Evolutionary conservation across 495 filamentous ascomycete genomes (phyloP), one percentile per base, ranked within the genome.

Genomic region (Cudoniella acicularis): DNA sequence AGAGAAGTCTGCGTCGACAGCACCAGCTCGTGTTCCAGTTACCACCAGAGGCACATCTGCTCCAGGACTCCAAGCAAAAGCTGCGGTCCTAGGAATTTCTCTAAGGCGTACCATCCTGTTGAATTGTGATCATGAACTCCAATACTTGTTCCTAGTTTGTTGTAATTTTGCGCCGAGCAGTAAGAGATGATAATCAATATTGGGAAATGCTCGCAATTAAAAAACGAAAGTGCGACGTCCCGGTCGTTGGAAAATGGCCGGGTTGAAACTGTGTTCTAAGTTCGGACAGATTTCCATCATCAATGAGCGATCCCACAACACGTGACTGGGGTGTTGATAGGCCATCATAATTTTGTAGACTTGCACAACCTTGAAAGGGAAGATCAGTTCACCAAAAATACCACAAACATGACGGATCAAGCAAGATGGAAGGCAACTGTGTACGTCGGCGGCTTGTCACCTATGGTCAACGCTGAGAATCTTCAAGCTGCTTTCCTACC

Each of bases 1-100:
- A 3, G 94, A 98, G 77, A 99, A 98, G 71, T 97, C 92, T 65
- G 89, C 92, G 74, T 94, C 91, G 17, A 98, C 92, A 61, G 94
- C 94, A 53, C 94, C 94, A 55, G 93, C 92, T 67, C 90, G 83
- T 22, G 94, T 98, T 66, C 94, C 94, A n/a, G 94, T 98, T 43
- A 92, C 93, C 54, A 99, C 78, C 64, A 95, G 80, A 63, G 92
- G 91, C 57, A 81, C 78, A 30, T 80, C 77, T 45, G 88, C 73
- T 55, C 87, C 86, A 13, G 91, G 87, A 60, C 91, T 94, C 93
- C 94, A 99, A 59, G 95, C 90, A 69, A 99, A 98, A 67, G 92
- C 89, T 73, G 93, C 93, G 58, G 94, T 98, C 75, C 94, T 83
- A 68, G 91, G 88, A 69, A 99, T 93, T 76, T 98, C 91, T 78